Evolutionary conservation across 2,329 filamentous ascomycete species (phyloP).

Genomic region (Cryphonectria nitschkei): DNA sequence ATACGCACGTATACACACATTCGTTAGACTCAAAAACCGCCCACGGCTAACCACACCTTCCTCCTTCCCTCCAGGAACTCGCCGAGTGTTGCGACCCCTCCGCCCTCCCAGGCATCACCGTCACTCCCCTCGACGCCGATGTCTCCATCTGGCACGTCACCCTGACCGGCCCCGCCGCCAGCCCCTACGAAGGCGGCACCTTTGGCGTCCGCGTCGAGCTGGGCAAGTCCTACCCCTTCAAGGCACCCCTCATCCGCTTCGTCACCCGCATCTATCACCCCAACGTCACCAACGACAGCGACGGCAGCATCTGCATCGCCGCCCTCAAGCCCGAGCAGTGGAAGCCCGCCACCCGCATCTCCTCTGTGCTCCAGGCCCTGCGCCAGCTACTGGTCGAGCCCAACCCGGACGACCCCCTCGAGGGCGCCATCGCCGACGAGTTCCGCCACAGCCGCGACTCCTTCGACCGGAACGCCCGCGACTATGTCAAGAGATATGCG

Average conservation of each 20-base stretch:
- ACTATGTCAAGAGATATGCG: constrained; percentile 78
- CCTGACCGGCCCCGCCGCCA: constrained; percentile 48
- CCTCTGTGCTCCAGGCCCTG: constrained; percentile 75
- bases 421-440: constrained; percentile 83
- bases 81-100: constrained; percentile 9
- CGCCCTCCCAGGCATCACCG: constrained; percentile 50
- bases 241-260: constrained; percentile 79
- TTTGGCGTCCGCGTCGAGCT: constrained; percentile 76
- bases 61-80: constrained; percentile 3
- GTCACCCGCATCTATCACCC: constrained; percentile 93
- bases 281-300: constrained; percentile 86
- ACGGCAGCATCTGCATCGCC: constrained; percentile 83
- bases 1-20: too few relatives aligned
- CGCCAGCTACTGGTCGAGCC: constrained; percentile 76
- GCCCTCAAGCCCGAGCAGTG: constrained; percentile 85
- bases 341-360: constrained; percentile 85
- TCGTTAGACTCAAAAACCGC: background rate
- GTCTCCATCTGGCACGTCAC: constrained; percentile 58
- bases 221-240: constrained; percentile 86
- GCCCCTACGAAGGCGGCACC: constrained; percentile 64
- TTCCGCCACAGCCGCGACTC: constrained; percentile 68
- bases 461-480: constrained; percentile 75
- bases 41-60: constrained; percentile 3
- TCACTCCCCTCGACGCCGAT: constrained; percentile 51
- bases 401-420: constrained; percentile 87